Evolutionary conservation across 352 stramenopile genomes (phyloP).

Genomic region (Elongisporangium undulatum): DNA sequence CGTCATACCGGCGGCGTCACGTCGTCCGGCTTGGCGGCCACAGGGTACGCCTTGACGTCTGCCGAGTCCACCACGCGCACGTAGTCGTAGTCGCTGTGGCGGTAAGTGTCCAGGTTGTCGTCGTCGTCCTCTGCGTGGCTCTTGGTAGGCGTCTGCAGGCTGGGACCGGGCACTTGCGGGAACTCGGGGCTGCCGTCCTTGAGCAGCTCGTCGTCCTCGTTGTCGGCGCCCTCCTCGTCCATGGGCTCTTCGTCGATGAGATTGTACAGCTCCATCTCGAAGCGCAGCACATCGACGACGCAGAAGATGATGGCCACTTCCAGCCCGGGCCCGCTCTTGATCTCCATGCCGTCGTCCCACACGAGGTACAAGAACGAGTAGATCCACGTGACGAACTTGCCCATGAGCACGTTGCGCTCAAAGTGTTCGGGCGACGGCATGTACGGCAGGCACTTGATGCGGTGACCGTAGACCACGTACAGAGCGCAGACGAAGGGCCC

Average conservation of each 20-base stretch:
- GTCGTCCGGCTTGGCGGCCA: background rate
- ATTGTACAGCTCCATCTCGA: constrained; percentile 67
- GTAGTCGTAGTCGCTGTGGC: constrained; percentile 18
- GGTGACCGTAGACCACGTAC: constrained; percentile 52
- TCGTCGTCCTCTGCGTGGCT: background rate
- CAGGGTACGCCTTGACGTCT: background rate
- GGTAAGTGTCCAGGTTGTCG: background rate
- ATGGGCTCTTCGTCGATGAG: constrained; percentile 69
- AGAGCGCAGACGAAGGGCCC: constrained; percentile 34
- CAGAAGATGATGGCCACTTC: constrained; percentile 69
- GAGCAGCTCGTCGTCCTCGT: constrained; percentile 13
- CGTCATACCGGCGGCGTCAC: background rate
- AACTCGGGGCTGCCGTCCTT: constrained; percentile 4
- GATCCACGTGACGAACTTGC: constrained; percentile 67
- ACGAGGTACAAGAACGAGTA: constrained; percentile 59
- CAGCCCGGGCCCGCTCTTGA: constrained; percentile 66
- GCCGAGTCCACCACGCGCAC: constrained; percentile 11
- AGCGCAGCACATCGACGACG: constrained; percentile 60
- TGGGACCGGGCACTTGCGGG: background rate
- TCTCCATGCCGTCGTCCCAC: constrained; percentile 62
- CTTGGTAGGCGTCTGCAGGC: background rate
- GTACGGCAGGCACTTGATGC: constrained; percentile 21
- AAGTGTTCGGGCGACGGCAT: constrained; percentile 57
- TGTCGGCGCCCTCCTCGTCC: constrained; percentile 23
- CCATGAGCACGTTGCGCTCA: constrained; percentile 57